A percentile compares a stretch with the other conserved stretches of the same genome.
Evolutionary conservation across 148 eudicot species (phyloP).

Genomic region (Vaccinium macrocarpon): DNA sequence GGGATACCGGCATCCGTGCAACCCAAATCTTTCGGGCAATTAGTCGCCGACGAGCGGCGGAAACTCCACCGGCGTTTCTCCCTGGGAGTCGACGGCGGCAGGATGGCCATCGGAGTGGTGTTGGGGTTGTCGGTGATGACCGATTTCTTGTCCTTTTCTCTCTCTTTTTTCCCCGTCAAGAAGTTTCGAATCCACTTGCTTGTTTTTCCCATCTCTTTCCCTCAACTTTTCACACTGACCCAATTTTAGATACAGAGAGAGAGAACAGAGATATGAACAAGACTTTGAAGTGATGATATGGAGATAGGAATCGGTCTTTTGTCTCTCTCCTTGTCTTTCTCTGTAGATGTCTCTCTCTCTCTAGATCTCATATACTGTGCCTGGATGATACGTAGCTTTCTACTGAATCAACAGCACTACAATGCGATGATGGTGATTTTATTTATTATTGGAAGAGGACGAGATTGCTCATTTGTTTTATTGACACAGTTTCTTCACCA

Average conservation of each 20-base stretch:
- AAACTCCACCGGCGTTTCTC: conserved; percentile 93
- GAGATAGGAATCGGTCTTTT: not conserved
- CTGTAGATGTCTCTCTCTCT: not conserved
- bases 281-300: conserved; percentile 4
- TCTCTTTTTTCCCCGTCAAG: conserved; percentile 53
- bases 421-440: not conserved
- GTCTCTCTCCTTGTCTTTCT: conserved; percentile 10
- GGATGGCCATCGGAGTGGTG: conserved; percentile 37
- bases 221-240: not conserved
- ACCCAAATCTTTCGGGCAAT: conserved; percentile 25
- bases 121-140: conserved; percentile 19
- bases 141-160: conserved; percentile 21
- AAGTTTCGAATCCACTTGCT: conserved; percentile 73
- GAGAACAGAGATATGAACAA: not conserved
- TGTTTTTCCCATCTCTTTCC: conserved; percentile 67
- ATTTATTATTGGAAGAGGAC: not conserved
- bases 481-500: not conserved
- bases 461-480: not conserved
- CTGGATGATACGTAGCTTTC: conserved; percentile 10
- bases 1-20: conserved; percentile 7
- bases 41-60: conserved; percentile 62
- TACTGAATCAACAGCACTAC: not conserved
- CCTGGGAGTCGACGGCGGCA: conserved; percentile 58
- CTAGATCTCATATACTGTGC: not conserved
- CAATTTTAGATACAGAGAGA: not conserved